A percentile compares a stretch with the other conserved stretches of the same genome.
phyloP scores from a whole-genome alignment of 257 asterid genomes.

The Lithospermum erythrorhizon region DNA sequence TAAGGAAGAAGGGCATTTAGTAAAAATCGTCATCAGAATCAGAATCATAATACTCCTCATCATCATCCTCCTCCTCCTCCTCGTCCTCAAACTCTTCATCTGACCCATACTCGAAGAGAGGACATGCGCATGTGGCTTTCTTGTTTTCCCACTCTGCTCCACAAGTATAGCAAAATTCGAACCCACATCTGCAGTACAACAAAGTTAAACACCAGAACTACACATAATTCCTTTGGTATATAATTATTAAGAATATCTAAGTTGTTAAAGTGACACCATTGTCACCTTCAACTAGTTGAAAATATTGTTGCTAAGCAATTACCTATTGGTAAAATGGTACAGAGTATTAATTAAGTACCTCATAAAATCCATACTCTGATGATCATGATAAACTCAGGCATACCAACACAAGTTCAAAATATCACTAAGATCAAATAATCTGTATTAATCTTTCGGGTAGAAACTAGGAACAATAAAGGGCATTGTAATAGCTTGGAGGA shows the following conservation, averaged over 20 bases:
- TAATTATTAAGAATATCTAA: not conserved
- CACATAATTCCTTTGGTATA: not conserved
- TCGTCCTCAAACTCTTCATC: constrained; percentile 5
- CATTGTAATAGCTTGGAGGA: too few relatives aligned
- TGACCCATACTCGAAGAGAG: constrained; percentile 32
- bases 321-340: too few relatives aligned
- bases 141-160: constrained; percentile 71
- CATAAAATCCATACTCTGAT: too few relatives aligned
- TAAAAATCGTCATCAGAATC: not conserved
- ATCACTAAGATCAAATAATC: too few relatives aligned
- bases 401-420: too few relatives aligned
- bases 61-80: not conserved
- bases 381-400: too few relatives aligned
- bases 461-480: too few relatives aligned
- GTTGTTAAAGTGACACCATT: not conserved
- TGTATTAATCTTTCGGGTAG: too few relatives aligned
- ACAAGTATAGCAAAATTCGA: constrained; percentile 70
- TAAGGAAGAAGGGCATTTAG: not conserved
- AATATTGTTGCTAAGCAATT: not conserved
- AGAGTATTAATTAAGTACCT: too few relatives aligned
- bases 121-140: constrained; percentile 54
- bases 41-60: not conserved
- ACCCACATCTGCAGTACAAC: constrained; percentile 52
- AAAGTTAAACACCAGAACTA: not conserved
- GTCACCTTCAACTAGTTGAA: not conserved